Percentiles rank a stretch among this genome's conserved stretches.
These are phyloP conservation scores for Sugiyamaella valdiviana DNA, from an alignment of 805 yeast genomes.

Conservation along the genomic window DNA sequence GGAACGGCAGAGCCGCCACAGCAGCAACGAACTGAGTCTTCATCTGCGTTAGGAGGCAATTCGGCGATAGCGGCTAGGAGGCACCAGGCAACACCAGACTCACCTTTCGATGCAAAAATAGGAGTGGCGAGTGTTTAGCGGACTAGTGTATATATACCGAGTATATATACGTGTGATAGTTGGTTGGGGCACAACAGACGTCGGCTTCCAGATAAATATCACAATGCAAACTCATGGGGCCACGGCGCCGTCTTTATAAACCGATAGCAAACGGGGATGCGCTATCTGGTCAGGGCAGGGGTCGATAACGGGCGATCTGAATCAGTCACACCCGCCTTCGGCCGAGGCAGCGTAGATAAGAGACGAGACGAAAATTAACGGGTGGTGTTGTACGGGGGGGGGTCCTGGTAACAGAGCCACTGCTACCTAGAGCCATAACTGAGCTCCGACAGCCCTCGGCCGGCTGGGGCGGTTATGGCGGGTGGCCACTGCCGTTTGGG, in stretches of 20 bases:
- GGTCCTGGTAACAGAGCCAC: no score
- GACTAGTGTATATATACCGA: not conserved
- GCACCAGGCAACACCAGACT: not conserved
- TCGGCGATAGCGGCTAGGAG: not conserved
- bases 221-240: not conserved
- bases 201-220: not conserved
- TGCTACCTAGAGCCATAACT: no score
- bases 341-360: no score
- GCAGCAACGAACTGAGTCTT: conserved; percentile 19
- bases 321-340: not conserved
- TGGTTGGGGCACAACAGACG: no score
- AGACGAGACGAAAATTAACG: no score
- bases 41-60: conserved; percentile 12
- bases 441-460: no score
- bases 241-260: not conserved
- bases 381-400: no score
- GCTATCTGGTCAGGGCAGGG: not conserved
- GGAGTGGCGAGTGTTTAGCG: not conserved
- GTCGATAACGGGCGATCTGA: not conserved
- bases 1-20: conserved; percentile 18
- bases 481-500: no score
- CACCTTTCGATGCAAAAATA: not conserved
- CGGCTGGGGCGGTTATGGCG: no score
- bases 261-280: not conserved
- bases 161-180: not conserved